These are phyloP conservation scores for Sphaerostilbella broomeana DNA, from an alignment of 2,329 filamentous ascomycete genomes.

Conservation along the genomic window DNA sequence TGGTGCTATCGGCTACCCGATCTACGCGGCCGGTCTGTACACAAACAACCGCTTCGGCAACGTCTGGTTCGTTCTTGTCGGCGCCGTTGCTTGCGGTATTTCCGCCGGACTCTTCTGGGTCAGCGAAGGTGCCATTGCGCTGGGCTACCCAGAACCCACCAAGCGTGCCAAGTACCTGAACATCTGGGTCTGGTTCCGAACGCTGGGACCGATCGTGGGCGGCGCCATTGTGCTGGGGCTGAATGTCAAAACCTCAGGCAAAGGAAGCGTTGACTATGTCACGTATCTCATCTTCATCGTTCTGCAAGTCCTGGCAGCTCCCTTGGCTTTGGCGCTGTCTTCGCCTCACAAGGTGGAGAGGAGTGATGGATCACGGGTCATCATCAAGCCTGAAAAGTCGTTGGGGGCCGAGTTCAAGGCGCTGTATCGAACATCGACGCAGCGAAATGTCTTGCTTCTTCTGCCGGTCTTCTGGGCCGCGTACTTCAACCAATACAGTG, in stretches of 20 bases:
- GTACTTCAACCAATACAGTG: conserved; percentile 28
- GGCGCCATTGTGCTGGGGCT: conserved; percentile 40
- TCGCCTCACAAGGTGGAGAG: conserved; percentile 24
- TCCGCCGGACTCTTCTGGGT: conserved; percentile 46
- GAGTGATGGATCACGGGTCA: conserved; percentile 21
- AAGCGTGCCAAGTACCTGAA: conserved; percentile 37
- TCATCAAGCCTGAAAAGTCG: conserved; percentile 17
- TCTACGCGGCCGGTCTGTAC: conserved; percentile 43
- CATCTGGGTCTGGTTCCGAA: conserved; percentile 40
- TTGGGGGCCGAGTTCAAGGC: conserved; percentile 19
- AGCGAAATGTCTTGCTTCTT: conserved; percentile 18
- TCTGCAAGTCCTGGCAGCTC: conserved; percentile 22
- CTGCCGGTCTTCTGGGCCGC: conserved; percentile 23
- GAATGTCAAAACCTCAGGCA: conserved; percentile 25
- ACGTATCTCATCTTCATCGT: conserved; percentile 26
- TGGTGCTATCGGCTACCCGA: conserved; percentile 40
- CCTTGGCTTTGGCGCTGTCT: conserved; percentile 22
- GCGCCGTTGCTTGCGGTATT: conserved; percentile 41
- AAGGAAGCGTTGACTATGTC: conserved; percentile 20
- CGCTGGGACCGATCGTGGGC: conserved; percentile 40
- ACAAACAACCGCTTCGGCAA: conserved; percentile 45
- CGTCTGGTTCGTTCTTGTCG: conserved; percentile 44
- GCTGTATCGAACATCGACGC: conserved; percentile 16
- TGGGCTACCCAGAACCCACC: conserved; percentile 41
- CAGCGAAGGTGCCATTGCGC: conserved; percentile 41